Evolutionary conservation across 441 rosid species (phyloP), one percentile per base, ranked within the genome.

Genomic region (Omphalea diandra): DNA sequence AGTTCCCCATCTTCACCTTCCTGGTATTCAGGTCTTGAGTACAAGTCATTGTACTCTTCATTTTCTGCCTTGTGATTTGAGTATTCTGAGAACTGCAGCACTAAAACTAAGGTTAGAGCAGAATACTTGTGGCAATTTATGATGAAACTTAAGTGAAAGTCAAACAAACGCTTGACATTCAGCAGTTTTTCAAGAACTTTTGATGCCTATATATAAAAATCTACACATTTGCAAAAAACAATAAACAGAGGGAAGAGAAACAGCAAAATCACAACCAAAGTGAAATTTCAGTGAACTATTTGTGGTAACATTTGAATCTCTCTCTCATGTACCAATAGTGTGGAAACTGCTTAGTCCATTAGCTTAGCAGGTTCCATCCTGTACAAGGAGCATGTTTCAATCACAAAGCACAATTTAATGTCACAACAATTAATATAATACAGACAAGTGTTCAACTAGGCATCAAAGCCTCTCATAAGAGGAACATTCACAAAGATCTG

Each of bases 1-100:
- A 93, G 90, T 74, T 90, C 97, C 18, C 93, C 96, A 22, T 93
- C 97, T 79, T 87, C 94, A 2, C 80, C 75, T 17, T 83, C 94
- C 33, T 82, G 55, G 72, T 79, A 82, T 70, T 81, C 84, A 15
- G 77, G 76, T 60, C 85, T 77, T 57, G 83, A 27, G 65, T 76
- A 77, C 64, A 69, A 49, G 57, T 75, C 68, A 14, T 54, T 53
- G 64, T 79, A 77, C 46, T 79, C 83, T 67, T 84, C 90, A 56
- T 68, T 80, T 44, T 87, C 89, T 29, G 79, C 77, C 68, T 85
- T 87, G 71, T 69, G 71, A 44, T 46, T 73, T 44, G 69, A 32
- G 72, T 83, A 78, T 43, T 80, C 86, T 60, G 79, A 68, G 31
- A 78, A 75, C 93, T 87, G 85, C 79, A 76, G 49, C 14, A 32